These are phyloP conservation scores for Pachysandra terminalis DNA, from an alignment of 164 flowering plant genomes.

Conservation along the genomic window DNA sequence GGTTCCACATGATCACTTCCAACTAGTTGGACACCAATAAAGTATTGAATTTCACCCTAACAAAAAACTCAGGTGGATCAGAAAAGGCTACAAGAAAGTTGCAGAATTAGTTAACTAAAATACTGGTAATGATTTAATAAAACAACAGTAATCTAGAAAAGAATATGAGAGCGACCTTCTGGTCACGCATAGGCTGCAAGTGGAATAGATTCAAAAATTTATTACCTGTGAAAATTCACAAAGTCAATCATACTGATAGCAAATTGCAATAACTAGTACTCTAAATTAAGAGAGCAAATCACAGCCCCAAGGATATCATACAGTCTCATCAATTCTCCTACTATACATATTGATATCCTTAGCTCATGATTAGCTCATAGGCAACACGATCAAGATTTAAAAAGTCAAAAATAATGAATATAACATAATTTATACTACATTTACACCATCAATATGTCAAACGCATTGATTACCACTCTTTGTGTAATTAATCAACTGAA, in stretches of 20 bases:
- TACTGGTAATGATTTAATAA: background rate
- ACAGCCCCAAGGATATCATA: background rate
- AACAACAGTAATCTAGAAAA: background rate
- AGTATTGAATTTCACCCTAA: slow-evolving; percentile 96
- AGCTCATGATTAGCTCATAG: slow-evolving; percentile 3
- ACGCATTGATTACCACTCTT: slow-evolving; percentile 62
- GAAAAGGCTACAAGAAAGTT: background rate
- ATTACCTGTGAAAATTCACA: slow-evolving; percentile 56
- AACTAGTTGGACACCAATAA: slow-evolving; percentile 98
- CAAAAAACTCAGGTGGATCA: slow-evolving; percentile 11
- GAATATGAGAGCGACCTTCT: slow-evolving; percentile 50
- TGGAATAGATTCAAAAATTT: slow-evolving; percentile 98
- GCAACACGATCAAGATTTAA: background rate
- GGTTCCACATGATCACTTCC: slow-evolving; percentile 98
- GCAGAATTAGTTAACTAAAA: background rate
- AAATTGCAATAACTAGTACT: background rate
- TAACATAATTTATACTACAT: background rate
- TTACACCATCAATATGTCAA: background rate
- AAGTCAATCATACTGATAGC: background rate
- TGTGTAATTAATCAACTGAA: slow-evolving; percentile 93
- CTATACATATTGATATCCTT: background rate
- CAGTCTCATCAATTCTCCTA: background rate
- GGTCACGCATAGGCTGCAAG: slow-evolving; percentile 98
- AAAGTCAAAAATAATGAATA: background rate
- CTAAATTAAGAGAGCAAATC: background rate